Evolutionary conservation across 2,329 filamentous ascomycete genomes (phyloP), one percentile per base, ranked within the genome.

Genomic region (Fusarium dimerum): DNA sequence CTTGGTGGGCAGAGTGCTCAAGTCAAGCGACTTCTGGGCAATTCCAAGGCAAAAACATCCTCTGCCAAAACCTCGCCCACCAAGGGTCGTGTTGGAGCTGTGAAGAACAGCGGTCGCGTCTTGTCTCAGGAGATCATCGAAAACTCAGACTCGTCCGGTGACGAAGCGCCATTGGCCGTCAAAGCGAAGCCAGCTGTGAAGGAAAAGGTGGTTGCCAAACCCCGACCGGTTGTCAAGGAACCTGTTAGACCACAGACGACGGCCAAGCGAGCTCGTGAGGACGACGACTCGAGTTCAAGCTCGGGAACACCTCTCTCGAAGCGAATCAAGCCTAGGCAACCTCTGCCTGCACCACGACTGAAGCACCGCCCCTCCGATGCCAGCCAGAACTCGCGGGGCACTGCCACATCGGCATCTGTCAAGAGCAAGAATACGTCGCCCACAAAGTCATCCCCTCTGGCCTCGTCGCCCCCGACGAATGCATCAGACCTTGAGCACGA

Each of bases 381-480:
- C 26, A 79, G 75, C 57, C 76, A 78, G 52, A 75, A 74, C 52
- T 77, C 78, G 16, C 76, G 78, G 40, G 70, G 70, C 30, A 65
- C 57, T 2, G 55, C 54, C 13, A 61, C 54, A 9, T 73, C 73
- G 2, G 75, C 78, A 6, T 76, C 76, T 1, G 68, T 72, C 43
- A 80, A 76, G 66, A 74, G 71, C 64, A 82, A 82, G 68, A 73
- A 77, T 55, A 85, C 78, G 0, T 85, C 82, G 7, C 83, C 82
- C 1, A 75, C 76, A 46, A 87, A 87, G 66, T 86, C 84, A 3
- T 87, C 84, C 10, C 84, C 84, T 5, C 72, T 87, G 16, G 83
- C 83, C n/a, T 83, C 83, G 2, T 86, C 84, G 7, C 83, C 84
- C 12, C 84, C 84, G 0, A 86, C 84, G 8, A 87, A 86, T 56